Conservation (phyloP, 129 eudicot genomes). For the Cynara cardunculus region DNA sequence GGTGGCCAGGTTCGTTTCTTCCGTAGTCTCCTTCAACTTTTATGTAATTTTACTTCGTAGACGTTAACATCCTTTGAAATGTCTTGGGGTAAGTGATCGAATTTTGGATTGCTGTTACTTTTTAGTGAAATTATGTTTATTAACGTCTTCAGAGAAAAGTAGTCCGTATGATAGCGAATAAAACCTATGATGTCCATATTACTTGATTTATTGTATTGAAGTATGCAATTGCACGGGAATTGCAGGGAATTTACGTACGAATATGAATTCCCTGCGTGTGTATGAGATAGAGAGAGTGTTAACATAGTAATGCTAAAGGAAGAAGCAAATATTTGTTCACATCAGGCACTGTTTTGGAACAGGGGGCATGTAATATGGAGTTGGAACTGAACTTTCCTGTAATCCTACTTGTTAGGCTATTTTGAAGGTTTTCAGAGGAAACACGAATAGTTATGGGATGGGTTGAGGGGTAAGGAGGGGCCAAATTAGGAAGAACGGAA, state of each 20-base stretch:
- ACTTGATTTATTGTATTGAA: neutral
- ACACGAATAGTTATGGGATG: no score
- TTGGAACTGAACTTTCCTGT: neutral
- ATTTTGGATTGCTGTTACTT: neutral
- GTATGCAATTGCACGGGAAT: neutral
- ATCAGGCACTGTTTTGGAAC: neutral
- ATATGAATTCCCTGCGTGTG: neutral
- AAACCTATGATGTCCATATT: neutral
- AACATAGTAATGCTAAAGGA: neutral
- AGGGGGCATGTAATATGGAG: neutral
- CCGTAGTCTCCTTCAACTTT: neutral
- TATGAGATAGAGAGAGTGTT: neutral
- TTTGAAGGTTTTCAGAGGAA: neutral
- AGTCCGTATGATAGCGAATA: neutral
- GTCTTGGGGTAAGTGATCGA: neutral
- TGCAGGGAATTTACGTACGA: neutral
- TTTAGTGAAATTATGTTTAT: no score
- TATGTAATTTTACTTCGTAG: neutral
- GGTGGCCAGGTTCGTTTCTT: slow-evolving; percentile 54
- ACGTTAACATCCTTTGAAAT: neutral
- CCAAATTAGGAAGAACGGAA: no score
- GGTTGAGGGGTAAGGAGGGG: no score
- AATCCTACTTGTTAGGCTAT: neutral
- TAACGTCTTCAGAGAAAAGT: neutral
- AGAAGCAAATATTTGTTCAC: neutral